Percentiles rank a stretch among this genome's conserved stretches.
These are phyloP conservation scores for Fraxinus excelsior DNA, from an alignment of 257 asterid species.

Conservation along the genomic window DNA sequence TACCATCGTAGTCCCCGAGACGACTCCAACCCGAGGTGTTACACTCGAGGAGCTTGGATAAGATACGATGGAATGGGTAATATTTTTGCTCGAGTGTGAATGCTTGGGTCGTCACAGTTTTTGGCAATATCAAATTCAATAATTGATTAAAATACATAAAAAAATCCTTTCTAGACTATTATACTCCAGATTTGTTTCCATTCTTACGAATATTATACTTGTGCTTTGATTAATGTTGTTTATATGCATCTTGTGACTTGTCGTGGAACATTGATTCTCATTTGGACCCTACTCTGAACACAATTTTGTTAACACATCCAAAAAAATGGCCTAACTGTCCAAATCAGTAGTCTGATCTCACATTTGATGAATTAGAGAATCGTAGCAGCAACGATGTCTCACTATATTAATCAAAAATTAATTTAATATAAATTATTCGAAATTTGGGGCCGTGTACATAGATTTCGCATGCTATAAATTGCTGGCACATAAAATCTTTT, in stretches of 20 bases:
- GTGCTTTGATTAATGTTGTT: background rate
- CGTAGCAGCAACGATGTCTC: constrained; percentile 27
- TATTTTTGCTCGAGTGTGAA: no score
- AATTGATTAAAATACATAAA: no score
- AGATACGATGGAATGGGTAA: no score
- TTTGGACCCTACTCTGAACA: background rate
- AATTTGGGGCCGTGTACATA: background rate
- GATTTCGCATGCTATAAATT: background rate
- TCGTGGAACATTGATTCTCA: background rate
- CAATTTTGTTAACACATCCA: background rate
- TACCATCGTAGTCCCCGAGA: no score
- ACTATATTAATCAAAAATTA: background rate
- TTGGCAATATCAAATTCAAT: no score
- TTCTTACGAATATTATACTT: background rate
- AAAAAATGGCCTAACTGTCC: constrained; percentile 11
- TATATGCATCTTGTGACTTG: background rate
- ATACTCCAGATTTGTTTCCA: background rate
- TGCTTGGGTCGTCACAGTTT: no score
- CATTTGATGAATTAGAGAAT: constrained; percentile 8
- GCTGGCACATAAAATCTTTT: background rate
- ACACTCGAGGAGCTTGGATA: no score
- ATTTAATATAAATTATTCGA: background rate
- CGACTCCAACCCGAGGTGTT: no score
- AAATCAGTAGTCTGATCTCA: constrained; percentile 20
- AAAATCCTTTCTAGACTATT: no score